Evolutionary conservation across 2,329 filamentous ascomycete species (phyloP).

Genomic region (Aspergillus sp.): DNA sequence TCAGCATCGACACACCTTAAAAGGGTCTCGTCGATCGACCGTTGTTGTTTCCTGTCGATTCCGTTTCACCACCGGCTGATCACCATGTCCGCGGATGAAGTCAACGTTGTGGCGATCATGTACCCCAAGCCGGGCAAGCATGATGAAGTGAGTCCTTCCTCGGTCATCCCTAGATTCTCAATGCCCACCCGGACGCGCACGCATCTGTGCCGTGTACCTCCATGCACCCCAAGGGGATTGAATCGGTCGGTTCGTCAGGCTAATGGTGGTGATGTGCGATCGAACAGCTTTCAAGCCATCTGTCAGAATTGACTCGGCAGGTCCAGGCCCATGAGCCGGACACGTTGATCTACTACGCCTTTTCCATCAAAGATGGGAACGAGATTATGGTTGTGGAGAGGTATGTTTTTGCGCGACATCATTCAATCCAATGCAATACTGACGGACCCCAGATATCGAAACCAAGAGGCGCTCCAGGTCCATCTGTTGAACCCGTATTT

Average conservation of each 20-base stretch:
- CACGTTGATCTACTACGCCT: conserved; percentile 31
- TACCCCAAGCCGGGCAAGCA: conserved; percentile 31
- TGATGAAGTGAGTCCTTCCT: conserved; percentile 26
- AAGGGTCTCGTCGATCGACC: not conserved
- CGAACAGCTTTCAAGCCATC: conserved; percentile 23
- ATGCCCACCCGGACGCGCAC: not conserved
- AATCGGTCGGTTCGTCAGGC: not conserved
- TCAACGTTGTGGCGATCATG: conserved; percentile 30
- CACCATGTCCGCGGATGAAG: conserved; percentile 26
- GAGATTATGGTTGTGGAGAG: conserved; percentile 35
- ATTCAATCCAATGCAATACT: not conserved
- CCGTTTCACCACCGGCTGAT: not conserved
- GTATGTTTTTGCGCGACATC: conserved; percentile 12
- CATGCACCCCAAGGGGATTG: not conserved
- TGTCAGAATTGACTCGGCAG: conserved; percentile 26
- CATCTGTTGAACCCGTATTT: conserved; percentile 26
- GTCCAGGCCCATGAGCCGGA: conserved; percentile 33
- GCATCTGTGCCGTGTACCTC: not conserved
- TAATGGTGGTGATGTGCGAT: not conserved
- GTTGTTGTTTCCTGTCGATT: not conserved
- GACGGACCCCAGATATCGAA: conserved; percentile 24
- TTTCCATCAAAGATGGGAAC: conserved; percentile 24
- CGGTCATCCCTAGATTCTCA: not conserved
- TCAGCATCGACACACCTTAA: too few species aligned
- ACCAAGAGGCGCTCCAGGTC: conserved; percentile 22